A percentile compares a stretch with the other conserved stretches of the same genome.
Evolutionary conservation across 2,329 filamentous ascomycete species (phyloP).

Genomic region (Cladophialophora immunda): DNA sequence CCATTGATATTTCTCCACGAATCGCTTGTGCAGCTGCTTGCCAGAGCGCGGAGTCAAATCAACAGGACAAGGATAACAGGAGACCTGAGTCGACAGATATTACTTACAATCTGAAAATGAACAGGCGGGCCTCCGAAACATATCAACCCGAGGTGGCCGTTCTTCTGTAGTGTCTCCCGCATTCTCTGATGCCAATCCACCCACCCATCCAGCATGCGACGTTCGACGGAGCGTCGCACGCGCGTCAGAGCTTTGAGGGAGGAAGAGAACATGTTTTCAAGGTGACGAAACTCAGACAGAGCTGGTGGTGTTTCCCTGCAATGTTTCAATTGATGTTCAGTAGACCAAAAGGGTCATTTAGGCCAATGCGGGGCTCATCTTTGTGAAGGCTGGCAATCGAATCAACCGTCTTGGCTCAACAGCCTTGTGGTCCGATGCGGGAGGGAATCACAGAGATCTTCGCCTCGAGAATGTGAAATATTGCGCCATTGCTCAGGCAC

Average conservation of each 20-base stretch:
- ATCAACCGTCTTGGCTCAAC: no score
- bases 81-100: neutral
- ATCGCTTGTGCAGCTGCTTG: constrained; percentile 18
- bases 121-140: constrained; percentile 73
- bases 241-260: neutral
- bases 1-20: constrained; percentile 26
- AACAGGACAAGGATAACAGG: no score
- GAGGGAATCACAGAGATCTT: no score
- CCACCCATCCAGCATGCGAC: constrained; percentile 5
- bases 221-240: neutral
- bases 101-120: constrained; percentile 68
- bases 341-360: no score
- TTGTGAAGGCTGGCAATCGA: no score
- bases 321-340: no score
- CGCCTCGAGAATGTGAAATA: no score
- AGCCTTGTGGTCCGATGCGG: no score
- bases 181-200: neutral
- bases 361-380: no score
- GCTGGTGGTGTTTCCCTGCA: no score
- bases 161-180: constrained; percentile 15
- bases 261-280: constrained; percentile 4
- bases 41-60: neutral
- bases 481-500: no score
- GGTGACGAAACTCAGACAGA: neutral
- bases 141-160: constrained; percentile 66